Evolutionary conservation across 495 filamentous ascomycete genomes (phyloP).

Genomic region (Filosporella fistucella): DNA sequence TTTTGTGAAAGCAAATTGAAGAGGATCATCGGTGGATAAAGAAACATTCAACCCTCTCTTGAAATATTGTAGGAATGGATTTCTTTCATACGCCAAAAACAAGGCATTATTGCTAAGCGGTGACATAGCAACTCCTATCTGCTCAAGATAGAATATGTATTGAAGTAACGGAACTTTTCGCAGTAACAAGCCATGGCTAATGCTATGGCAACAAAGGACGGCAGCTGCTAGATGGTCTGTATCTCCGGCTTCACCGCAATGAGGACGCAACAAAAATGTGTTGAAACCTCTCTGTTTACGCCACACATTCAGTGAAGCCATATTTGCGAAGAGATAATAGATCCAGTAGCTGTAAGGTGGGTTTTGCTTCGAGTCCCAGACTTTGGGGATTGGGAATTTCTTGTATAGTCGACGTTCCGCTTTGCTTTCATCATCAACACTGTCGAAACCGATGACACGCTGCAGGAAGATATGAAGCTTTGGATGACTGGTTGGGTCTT

Average conservation of each 20-base stretch:
- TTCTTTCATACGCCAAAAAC: slow-evolving; percentile 95
- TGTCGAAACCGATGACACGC: slow-evolving; percentile 93
- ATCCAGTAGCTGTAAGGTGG: slow-evolving; percentile 99
- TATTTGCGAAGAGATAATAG: slow-evolving; percentile 94
- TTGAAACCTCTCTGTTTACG: slow-evolving; percentile 90
- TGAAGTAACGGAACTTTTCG: slow-evolving; percentile 93
- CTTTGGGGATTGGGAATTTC: slow-evolving; percentile 86
- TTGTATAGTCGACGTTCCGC: slow-evolving; percentile 83
- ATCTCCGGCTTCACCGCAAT: slow-evolving; percentile 96
- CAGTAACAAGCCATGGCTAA: slow-evolving; percentile 89
- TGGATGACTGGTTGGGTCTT: slow-evolving; percentile 78
- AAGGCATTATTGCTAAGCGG: slow-evolving; percentile 96
- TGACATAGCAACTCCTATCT: slow-evolving; percentile 98
- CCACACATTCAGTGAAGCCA: slow-evolving; percentile 87
- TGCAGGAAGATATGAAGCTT: slow-evolving; percentile 95
- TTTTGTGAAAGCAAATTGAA: slow-evolving; percentile 98
- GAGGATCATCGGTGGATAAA: slow-evolving; percentile 91
- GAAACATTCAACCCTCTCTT: slow-evolving; percentile 92
- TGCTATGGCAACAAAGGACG: slow-evolving; percentile 92
- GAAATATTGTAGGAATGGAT: slow-evolving; percentile 94
- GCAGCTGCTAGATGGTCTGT: slow-evolving; percentile 93
- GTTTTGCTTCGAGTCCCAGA: slow-evolving; percentile 89
- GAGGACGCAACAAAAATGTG: slow-evolving; percentile 87
- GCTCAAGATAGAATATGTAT: slow-evolving; percentile 96
- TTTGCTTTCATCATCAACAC: slow-evolving; percentile 98